phyloP scores from a whole-genome alignment of 2,329 filamentous ascomycete species.

The Penicillium italicum region DNA sequence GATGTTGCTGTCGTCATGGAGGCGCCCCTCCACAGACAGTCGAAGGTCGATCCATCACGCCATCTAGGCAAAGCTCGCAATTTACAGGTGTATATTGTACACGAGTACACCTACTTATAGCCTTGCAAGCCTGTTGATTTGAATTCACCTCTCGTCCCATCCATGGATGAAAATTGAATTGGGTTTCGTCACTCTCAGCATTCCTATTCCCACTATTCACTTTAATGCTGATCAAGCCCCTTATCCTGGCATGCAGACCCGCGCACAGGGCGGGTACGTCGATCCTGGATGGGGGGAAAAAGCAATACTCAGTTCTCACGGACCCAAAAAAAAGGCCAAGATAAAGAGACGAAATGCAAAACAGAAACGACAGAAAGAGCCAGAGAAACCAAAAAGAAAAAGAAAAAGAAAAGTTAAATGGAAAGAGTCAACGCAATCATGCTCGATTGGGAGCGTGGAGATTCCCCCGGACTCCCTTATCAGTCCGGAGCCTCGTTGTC shows the following conservation, averaged over 20 bases:
- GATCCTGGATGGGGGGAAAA: neutral
- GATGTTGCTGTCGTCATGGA: slow-evolving; percentile 16
- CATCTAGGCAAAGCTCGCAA: slow-evolving; percentile 9
- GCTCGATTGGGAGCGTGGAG: neutral
- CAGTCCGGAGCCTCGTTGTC: slow-evolving; percentile 1
- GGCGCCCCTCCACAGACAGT: neutral
- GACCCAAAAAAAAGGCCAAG: neutral
- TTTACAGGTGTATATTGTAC: neutral
- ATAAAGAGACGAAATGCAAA: neutral
- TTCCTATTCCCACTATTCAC: neutral
- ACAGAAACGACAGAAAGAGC: neutral
- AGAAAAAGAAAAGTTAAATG: neutral
- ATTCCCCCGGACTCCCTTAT: neutral
- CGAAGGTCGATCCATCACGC: slow-evolving; percentile 10
- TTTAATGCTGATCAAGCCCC: neutral
- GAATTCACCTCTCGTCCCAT: neutral
- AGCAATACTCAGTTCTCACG: neutral
- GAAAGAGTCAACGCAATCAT: neutral
- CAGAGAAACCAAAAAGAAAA: neutral
- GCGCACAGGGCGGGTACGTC: slow-evolving; percentile 8
- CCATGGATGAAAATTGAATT: neutral
- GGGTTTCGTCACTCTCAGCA: neutral
- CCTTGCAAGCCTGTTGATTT: neutral
- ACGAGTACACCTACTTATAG: neutral
- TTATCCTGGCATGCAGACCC: slow-evolving; percentile 5